phyloP scores from a whole-genome alignment of 257 asterid genomes.

The Solanum neorickii region DNA sequence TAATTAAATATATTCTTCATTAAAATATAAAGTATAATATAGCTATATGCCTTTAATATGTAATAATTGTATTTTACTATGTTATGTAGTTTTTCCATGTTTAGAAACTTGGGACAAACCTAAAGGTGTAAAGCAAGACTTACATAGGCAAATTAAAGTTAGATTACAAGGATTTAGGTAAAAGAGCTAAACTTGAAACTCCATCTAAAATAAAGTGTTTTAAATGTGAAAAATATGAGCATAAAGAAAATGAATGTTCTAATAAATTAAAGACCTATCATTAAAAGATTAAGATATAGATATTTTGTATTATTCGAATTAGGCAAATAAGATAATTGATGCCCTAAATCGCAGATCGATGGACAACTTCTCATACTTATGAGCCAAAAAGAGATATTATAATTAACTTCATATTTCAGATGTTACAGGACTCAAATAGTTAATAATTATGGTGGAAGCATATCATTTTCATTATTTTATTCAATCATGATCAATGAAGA shows the following conservation, averaged over 20 bases:
- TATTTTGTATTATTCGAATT: neutral
- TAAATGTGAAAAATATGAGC: neutral
- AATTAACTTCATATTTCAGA: neutral
- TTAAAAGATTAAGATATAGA: neutral
- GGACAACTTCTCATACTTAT: neutral
- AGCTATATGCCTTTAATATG: neutral
- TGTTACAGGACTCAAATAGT: neutral
- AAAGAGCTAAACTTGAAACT: too few species aligned
- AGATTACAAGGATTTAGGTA: neutral
- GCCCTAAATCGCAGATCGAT: neutral
- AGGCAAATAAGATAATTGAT: neutral
- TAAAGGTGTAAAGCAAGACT: neutral
- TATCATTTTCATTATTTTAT: neutral
- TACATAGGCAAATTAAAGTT: neutral
- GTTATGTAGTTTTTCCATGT: too few species aligned
- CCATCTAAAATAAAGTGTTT: neutral
- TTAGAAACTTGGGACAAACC: neutral
- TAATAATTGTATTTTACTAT: too few species aligned
- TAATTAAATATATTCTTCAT: too few species aligned
- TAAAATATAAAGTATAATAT: neutral
- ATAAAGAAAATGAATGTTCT: too few species aligned
- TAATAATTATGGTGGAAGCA: neutral
- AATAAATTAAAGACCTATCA: neutral
- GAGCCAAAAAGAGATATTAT: neutral
- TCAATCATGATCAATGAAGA: too few species aligned